Evolutionary conservation across 2,329 filamentous ascomycete genomes (phyloP).

Genomic region (Blumeria hordei): DNA sequence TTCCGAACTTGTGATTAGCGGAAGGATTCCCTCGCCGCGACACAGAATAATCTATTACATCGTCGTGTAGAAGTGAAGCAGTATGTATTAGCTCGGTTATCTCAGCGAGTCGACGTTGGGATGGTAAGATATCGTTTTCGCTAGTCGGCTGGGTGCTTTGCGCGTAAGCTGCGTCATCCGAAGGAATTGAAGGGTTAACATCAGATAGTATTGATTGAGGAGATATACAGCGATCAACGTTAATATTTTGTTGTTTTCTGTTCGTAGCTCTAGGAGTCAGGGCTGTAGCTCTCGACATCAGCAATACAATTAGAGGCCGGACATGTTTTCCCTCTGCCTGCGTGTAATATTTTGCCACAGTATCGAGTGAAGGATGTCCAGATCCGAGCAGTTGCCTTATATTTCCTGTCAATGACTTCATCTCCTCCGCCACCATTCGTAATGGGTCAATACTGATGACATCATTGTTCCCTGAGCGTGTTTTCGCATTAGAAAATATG

Average conservation of each 20-base stretch:
- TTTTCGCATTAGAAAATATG: conserved; percentile 42
- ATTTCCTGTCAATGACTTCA: conserved; percentile 87
- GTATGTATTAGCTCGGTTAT: conserved; percentile 97
- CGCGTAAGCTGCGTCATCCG: conserved; percentile 22
- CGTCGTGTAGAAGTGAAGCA: conserved; percentile 86
- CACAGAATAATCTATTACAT: conserved; percentile 85
- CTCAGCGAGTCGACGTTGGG: conserved; percentile 76
- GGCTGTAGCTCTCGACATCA: conserved; percentile 91
- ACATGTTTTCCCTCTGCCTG: conserved; percentile 93
- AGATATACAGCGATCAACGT: conserved; percentile 36
- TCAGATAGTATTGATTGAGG: conserved; percentile 45
- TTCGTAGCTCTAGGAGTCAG: conserved; percentile 38
- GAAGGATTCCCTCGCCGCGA: conserved; percentile 65
- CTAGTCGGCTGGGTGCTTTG: conserved; percentile 14
- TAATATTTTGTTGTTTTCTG: conserved; percentile 16
- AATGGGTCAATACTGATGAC: conserved; percentile 67
- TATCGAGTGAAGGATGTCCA: conserved; percentile 81
- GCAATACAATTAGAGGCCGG: conserved; percentile 73
- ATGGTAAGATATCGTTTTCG: conserved; percentile 58
- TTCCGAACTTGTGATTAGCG: conserved; percentile 87
- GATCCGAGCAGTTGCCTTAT: conserved; percentile 84
- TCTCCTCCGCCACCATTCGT: conserved; percentile 77
- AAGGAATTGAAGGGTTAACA: conserved; percentile 44
- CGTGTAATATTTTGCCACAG: conserved; percentile 94
- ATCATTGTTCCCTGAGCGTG: conserved; percentile 30